Evolutionary conservation across 2,329 filamentous ascomycete species (phyloP).

Genomic region (Nemania abortiva): DNA sequence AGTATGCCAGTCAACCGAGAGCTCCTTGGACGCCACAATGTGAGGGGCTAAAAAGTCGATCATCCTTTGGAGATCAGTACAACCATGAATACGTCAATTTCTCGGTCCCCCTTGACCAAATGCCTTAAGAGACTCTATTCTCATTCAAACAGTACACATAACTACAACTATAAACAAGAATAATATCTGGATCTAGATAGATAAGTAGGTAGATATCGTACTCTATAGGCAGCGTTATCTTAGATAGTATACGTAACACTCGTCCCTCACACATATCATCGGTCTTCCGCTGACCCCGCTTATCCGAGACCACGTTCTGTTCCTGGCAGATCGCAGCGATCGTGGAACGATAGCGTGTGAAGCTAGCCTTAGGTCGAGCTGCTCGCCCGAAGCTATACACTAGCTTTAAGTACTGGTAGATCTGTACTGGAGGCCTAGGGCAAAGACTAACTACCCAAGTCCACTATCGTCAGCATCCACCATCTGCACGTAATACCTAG

Average conservation of each 20-base stretch:
- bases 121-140: too few species aligned
- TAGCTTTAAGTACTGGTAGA: background rate
- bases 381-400: conserved; percentile 7
- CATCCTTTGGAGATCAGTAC: background rate
- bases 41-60: conserved; percentile 19
- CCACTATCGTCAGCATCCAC: background rate
- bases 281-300: conserved; percentile 4
- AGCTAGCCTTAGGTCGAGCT: conserved; percentile 14
- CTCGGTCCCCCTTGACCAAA: background rate
- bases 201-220: background rate
- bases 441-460: background rate
- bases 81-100: background rate
- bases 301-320: conserved; percentile 32
- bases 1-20: conserved; percentile 29
- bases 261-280: background rate
- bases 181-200: background rate
- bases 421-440: background rate
- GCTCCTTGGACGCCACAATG: conserved; percentile 30
- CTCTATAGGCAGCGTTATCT: background rate
- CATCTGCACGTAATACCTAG: conserved; percentile 4
- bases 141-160: background rate
- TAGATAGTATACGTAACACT: conserved; percentile 1
- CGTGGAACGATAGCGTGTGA: conserved; percentile 2
- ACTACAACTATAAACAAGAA: background rate
- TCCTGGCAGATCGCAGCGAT: conserved; percentile 32